Evolutionary conservation across 2,329 filamentous ascomycete genomes (phyloP), one percentile per base, ranked within the genome.

Genomic region (Phialophora chinensis): DNA sequence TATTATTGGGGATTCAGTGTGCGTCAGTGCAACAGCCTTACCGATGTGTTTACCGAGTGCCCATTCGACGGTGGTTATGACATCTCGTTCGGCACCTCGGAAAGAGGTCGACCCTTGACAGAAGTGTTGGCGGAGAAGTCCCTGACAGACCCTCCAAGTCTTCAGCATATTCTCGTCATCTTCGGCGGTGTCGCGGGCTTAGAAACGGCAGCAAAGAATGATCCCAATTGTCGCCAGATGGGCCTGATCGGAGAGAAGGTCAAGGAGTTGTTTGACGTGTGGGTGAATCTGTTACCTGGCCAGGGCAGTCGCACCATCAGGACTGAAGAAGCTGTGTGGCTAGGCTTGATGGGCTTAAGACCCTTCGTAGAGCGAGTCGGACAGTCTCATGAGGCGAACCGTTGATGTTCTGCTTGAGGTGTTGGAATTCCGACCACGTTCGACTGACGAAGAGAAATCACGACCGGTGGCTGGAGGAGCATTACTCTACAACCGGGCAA

Each of bases 1-100:
- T 95, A 92, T 78, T 96, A 93, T 79, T 96, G 92, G 92, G 92
- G 92, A 54, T 96, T 90, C 77, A 84, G 81, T 8, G 87, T 93
- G 3, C 86, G 92, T 29, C 86, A 84, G 68, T 88, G 88, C 42
- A 74, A 78, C 4, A 89, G 86, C 2, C 83, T 96, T 4, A 90
- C 90, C 4, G 81, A 85, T 4, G 87, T 96, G 7, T 93, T 94
- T 74, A 93, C 91, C 3, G 91, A 93, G 75, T 89, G 87, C 71
- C 84, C 87, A 0, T 92, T 87, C 75, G 87, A 91, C 63, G 87
- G 86, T 54, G 92, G 92, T 12, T 96, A 96, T 78, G 91, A 96
- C 77, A 72, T 93, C 64, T 91, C 88, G 72, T 88, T 96, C 71
- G 92, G 92, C 17, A 96, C 92, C 0, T 94, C 91, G 2, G 92